Evolutionary conservation across 75 land plant genomes (phyloP).

Genomic region (Azolla pinnata): DNA sequence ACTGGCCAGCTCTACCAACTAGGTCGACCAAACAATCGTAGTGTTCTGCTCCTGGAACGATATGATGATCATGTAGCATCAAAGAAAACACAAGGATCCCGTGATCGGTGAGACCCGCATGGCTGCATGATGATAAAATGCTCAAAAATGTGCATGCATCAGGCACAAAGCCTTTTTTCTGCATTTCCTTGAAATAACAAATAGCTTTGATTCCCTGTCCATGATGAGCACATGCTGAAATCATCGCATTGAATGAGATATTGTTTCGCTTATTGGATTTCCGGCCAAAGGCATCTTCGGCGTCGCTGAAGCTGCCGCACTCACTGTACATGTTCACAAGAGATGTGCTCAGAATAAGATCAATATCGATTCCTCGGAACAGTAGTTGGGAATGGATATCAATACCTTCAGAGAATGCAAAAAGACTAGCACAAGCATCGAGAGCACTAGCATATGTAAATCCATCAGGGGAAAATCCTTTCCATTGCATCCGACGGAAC

Average conservation of each 20-base stretch:
- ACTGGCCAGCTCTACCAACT: not conserved
- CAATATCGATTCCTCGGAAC: slow-evolving; percentile 11
- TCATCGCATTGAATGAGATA: slow-evolving; percentile 13
- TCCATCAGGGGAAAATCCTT: slow-evolving; percentile 28
- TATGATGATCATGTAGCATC: not conserved
- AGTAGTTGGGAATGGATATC: slow-evolving; percentile 37
- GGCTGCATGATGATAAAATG: not conserved
- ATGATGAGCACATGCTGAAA: too few relatives aligned
- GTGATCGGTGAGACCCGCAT: not conserved
- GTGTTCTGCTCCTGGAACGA: not conserved
- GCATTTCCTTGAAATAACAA: not conserved
- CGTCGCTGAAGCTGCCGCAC: slow-evolving; percentile 39
- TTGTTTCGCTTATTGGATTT: not conserved
- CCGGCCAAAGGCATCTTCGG: slow-evolving; percentile 17
- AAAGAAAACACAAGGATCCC: not conserved
- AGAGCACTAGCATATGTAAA: slow-evolving; percentile 41
- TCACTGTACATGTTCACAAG: slow-evolving; percentile 56
- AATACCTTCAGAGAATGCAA: slow-evolving; percentile 29
- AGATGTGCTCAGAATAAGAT: slow-evolving; percentile 37
- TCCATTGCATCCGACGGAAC: slow-evolving; percentile 29
- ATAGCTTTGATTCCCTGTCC: not conserved
- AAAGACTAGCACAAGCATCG: slow-evolving; percentile 48
- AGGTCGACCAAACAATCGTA: not conserved
- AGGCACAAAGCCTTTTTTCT: not conserved
- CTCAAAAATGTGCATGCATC: not conserved